Evolutionary conservation across 768 basidiomycete species (phyloP).

Genomic region (Galerina marginata): DNA sequence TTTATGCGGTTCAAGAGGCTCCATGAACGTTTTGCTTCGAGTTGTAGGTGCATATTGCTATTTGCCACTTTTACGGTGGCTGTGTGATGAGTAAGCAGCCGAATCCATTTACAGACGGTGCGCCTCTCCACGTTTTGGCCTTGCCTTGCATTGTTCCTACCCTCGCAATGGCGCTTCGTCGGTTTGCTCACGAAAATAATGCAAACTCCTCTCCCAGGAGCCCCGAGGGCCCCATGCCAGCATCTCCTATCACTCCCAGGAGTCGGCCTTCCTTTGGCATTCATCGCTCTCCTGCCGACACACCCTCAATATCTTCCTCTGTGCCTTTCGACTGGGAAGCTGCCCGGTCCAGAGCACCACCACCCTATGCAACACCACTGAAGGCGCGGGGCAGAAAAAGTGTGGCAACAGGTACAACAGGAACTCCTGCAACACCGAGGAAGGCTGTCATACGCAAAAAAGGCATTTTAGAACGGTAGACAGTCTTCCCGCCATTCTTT

Average conservation of each 20-base stretch:
- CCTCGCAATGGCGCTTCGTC: constrained; percentile 56
- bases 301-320: constrained; percentile 78
- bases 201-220: constrained; percentile 48
- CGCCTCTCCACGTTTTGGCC: too few species aligned
- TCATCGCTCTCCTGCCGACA: constrained; percentile 64
- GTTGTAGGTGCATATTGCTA: too few species aligned
- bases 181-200: constrained; percentile 59
- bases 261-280: constrained; percentile 55
- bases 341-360: constrained; percentile 67
- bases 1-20: too few species aligned
- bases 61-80: too few species aligned
- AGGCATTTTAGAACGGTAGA: constrained; percentile 63
- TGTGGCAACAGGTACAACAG: constrained; percentile 31
- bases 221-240: constrained; percentile 35
- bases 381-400: constrained; percentile 47
- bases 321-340: constrained; percentile 90
- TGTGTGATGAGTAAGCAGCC: too few species aligned
- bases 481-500: not conserved
- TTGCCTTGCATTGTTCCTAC: not conserved
- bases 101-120: too few species aligned
- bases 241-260: constrained; percentile 47
- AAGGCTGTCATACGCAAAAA: constrained; percentile 70
- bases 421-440: constrained; percentile 40
- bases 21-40: too few species aligned
- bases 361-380: constrained; percentile 74